phyloP scores from a whole-genome alignment of 352 stramenopile genomes.

The Phytophthora ramorum region DNA sequence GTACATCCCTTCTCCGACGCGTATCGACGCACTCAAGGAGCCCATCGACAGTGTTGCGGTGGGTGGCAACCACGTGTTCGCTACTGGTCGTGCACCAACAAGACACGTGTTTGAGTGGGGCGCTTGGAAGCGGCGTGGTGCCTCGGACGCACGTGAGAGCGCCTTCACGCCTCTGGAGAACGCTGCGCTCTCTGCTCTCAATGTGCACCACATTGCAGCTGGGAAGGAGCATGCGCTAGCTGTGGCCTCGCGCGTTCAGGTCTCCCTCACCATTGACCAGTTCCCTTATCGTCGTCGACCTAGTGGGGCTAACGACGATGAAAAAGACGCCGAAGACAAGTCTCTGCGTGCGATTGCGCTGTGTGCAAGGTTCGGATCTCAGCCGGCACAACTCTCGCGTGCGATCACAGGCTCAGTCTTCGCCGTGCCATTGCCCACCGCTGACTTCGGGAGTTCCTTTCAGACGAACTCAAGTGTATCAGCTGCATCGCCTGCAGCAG shows the following conservation, averaged over 20 bases:
- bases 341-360: constrained; percentile 47
- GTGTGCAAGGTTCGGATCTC: constrained; percentile 60
- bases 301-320: constrained; percentile 2
- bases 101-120: constrained; percentile 76
- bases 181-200: constrained; percentile 48
- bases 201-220: constrained; percentile 52
- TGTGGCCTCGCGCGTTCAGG: constrained; percentile 50
- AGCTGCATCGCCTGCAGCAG: constrained; percentile 10
- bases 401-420: constrained; percentile 46
- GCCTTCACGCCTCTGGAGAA: constrained; percentile 61
- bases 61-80: constrained; percentile 77
- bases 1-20: constrained; percentile 67
- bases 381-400: constrained; percentile 51
- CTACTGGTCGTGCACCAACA: constrained; percentile 37
- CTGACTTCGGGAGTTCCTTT: constrained; percentile 16
- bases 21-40: constrained; percentile 66
- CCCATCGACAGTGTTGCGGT: constrained; percentile 59
- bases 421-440: constrained; percentile 16
- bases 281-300: constrained; percentile 31
- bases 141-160: constrained; percentile 56
- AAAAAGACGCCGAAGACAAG: constrained; percentile 24
- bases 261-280: constrained; percentile 52
- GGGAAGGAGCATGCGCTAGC: constrained; percentile 76
- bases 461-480: constrained; percentile 2
- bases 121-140: constrained; percentile 57